These are phyloP conservation scores for Litchi chinensis DNA, from an alignment of 345 rosid species.

Conservation along the genomic window DNA sequence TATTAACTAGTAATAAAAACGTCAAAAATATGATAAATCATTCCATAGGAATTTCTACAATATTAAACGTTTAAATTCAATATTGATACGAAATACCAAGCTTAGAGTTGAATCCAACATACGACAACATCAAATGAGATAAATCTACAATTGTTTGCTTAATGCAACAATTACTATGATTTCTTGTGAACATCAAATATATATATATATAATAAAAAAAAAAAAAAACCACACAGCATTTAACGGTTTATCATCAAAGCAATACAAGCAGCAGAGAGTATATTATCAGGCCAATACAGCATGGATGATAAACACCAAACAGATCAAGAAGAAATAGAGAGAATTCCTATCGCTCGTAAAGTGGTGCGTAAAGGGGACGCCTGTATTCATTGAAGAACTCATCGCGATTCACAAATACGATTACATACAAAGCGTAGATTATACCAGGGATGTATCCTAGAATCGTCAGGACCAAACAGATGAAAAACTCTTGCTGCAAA, in stretches of 20 bases:
- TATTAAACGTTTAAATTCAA: too few relatives aligned
- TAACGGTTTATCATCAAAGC: background rate
- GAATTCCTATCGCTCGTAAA: background rate
- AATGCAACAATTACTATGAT: too few relatives aligned
- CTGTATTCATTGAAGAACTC: slow-evolving; percentile 80
- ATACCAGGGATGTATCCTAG: slow-evolving; percentile 94
- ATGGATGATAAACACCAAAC: background rate
- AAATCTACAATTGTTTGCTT: background rate
- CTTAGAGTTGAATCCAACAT: background rate
- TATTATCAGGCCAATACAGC: background rate
- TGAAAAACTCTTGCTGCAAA: slow-evolving; percentile 67
- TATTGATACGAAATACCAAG: too few relatives aligned
- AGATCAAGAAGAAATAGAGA: background rate
- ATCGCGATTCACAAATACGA: slow-evolving; percentile 74
- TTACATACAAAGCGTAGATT: slow-evolving; percentile 84
- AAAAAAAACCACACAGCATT: too few relatives aligned
- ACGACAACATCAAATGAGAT: background rate
- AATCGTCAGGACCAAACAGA: slow-evolving; percentile 77
- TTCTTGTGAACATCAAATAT: background rate
- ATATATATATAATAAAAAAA: too few relatives aligned
- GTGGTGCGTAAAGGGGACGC: slow-evolving; percentile 65
- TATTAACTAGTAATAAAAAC: too few relatives aligned
- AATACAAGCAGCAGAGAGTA: background rate
- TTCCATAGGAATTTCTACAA: too few relatives aligned
- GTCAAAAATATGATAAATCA: too few relatives aligned